These are phyloP conservation scores for Aquilaria agallochum DNA, from an alignment of 441 rosid species.

Conservation along the genomic window DNA sequence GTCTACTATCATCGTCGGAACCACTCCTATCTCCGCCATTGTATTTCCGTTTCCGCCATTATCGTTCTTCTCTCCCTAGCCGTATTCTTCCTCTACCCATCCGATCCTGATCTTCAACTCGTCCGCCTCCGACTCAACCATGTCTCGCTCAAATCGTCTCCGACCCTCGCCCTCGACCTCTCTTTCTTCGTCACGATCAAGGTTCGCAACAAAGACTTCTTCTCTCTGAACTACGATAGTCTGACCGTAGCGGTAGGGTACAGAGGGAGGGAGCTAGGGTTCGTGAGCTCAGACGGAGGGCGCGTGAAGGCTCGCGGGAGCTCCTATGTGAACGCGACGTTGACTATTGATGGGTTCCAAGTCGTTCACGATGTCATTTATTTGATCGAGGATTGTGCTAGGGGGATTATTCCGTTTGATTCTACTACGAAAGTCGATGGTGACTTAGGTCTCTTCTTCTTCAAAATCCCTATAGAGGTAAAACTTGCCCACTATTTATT, in stretches of 20 bases:
- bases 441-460: constrained; percentile 45
- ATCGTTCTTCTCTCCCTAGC: constrained; percentile 46
- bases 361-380: constrained; percentile 65
- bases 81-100: constrained; percentile 63
- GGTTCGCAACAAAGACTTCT: constrained; percentile 60
- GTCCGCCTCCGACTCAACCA: constrained; percentile 56
- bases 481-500: not conserved
- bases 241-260: constrained; percentile 65
- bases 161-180: constrained; percentile 48
- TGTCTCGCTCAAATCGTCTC: constrained; percentile 41
- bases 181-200: constrained; percentile 56
- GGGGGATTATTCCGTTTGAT: constrained; percentile 63
- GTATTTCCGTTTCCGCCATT: constrained; percentile 31
- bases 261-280: constrained; percentile 68
- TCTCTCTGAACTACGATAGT: constrained; percentile 54
- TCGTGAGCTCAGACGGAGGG: constrained; percentile 54
- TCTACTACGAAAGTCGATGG: constrained; percentile 53
- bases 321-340: constrained; percentile 65
- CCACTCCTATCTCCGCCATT: constrained; percentile 33
- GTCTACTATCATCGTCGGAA: constrained; percentile 25
- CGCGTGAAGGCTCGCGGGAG: constrained; percentile 52
- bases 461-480: constrained; percentile 63
- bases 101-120: constrained; percentile 53
- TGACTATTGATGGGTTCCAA: constrained; percentile 67
- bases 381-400: constrained; percentile 64